Base-by-base conservation (phyloP, 176 grass and related monocot species). In the Oryza punctata region DNA sequence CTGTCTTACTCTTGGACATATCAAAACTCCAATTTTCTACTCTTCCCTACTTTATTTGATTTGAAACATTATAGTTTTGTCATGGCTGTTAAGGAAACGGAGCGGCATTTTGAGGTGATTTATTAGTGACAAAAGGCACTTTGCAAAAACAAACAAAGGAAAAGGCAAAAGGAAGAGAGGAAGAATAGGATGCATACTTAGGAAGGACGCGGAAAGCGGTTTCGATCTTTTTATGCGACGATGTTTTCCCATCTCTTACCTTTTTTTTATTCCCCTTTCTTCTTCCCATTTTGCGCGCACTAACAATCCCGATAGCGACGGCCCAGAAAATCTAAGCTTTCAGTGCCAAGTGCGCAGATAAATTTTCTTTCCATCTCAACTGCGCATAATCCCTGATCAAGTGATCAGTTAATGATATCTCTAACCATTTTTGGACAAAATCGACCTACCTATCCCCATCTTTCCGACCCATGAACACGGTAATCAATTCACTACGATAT, bases 141-240 rank as follows among this genome's bases (percentile, higher is more conserved):
- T 90, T 86, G 50, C 40, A 65, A 19, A 75, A 80, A 47, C 45
- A 57, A 64, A 57, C 23, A 37, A 83, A 66, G 40, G 3, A n/a
- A 24, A 10, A 70, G 67, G 64, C 30, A 10, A 32, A 26, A 24
- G 13, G 49, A 45, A 10, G 24, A 88, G 65, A 38, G 3, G 49
- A 61, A 70, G 82, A 76, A 85, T 82, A 86, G 67, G 79, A 82
- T 73, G 52, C 49, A 25, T 65, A 72, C 67, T 72, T 73, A 43
- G 46, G 83, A 47, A 37, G 84, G 79, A 90, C 73, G 84, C 79
- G 79, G 74, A 90, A 90, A 82, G 88, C 73, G 70, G 60, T 73
- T 65, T 43, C 45, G 33, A 66, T 66, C 32, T 61, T 81, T 73
- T 61, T 30, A 59, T 65, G 37, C 73, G 54, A 37, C 61, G 45